Evolutionary conservation across 1,284 basidiomycete species (phyloP).

Genomic region (Farysia itapuensis): DNA sequence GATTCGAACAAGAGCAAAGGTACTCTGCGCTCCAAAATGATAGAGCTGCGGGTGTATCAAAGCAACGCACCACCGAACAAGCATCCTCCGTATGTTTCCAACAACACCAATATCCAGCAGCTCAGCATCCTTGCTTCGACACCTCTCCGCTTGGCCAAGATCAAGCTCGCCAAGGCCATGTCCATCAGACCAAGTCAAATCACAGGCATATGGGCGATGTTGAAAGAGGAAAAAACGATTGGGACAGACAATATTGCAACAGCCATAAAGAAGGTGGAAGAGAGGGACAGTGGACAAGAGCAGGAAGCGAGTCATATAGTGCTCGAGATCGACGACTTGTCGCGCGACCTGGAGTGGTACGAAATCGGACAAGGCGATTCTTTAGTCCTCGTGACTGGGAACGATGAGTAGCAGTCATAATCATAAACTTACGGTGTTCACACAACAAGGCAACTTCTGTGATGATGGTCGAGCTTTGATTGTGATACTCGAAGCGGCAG

Average conservation of each 20-base stretch:
- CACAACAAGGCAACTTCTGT: too few relatives aligned
- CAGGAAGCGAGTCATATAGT: conserved; percentile 8
- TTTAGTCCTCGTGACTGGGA: conserved; percentile 8
- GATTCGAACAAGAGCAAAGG: background rate
- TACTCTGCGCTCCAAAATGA: conserved; percentile 25
- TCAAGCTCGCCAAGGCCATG: conserved; percentile 19
- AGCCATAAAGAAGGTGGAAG: too few relatives aligned
- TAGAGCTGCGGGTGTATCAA: conserved; percentile 6
- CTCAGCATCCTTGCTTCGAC: conserved; percentile 21
- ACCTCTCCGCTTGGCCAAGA: conserved; percentile 35
- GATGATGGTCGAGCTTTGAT: too few relatives aligned
- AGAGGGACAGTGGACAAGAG: background rate
- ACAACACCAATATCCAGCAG: background rate
- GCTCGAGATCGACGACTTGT: conserved; percentile 30
- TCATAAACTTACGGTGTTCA: too few relatives aligned
- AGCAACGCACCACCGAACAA: background rate
- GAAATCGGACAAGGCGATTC: conserved; percentile 14
- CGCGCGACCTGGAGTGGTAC: conserved; percentile 34
- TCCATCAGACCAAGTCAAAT: conserved; percentile 7
- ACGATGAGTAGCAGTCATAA: too few relatives aligned
- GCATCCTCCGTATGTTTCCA: background rate
- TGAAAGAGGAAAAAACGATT: conserved; percentile 5
- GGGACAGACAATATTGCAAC: background rate
- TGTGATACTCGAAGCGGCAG: too few relatives aligned
- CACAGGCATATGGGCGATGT: conserved; percentile 32